Conservation (phyloP, 2,329 filamentous ascomycete genomes). For the Thelonectria blattea region DNA sequence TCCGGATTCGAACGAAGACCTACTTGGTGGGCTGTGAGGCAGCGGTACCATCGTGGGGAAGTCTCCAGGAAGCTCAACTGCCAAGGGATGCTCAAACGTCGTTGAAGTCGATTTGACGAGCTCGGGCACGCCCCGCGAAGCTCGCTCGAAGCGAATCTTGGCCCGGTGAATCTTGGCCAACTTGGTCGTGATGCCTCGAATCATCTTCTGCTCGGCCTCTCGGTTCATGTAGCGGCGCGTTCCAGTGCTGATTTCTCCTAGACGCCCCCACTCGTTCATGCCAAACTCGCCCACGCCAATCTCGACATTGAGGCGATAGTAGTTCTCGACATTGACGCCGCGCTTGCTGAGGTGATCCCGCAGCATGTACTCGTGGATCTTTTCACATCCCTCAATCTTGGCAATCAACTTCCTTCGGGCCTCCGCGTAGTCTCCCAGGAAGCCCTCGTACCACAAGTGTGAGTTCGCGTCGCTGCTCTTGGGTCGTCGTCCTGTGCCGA, state of each 20-base stretch:
- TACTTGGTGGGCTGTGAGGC: slow-evolving; percentile 48
- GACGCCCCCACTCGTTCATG: slow-evolving; percentile 96
- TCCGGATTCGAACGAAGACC: slow-evolving; percentile 64
- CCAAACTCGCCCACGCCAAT: slow-evolving; percentile 95
- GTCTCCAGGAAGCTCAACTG: slow-evolving; percentile 65
- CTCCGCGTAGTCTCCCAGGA: slow-evolving; percentile 91
- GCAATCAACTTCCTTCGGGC: slow-evolving; percentile 81
- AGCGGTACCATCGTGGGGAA: slow-evolving; percentile 51
- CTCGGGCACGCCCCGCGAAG: slow-evolving; percentile 50
- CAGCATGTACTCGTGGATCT: slow-evolving; percentile 85
- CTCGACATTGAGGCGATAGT: slow-evolving; percentile 96
- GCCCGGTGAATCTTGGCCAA: slow-evolving; percentile 83
- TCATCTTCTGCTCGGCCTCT: slow-evolving; percentile 76
- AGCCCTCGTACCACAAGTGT: slow-evolving; percentile 91
- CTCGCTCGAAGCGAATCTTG: slow-evolving; percentile 69
- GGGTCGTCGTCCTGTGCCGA: slow-evolving; percentile 89
- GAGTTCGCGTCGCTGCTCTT: slow-evolving; percentile 69
- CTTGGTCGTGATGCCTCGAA: slow-evolving; percentile 76
- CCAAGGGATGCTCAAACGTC: slow-evolving; percentile 54
- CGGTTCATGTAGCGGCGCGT: slow-evolving; percentile 83
- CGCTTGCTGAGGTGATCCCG: slow-evolving; percentile 78
- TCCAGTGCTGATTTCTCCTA: slow-evolving; percentile 94
- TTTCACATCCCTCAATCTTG: slow-evolving; percentile 96
- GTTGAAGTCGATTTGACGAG: slow-evolving; percentile 50
- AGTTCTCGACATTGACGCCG: slow-evolving; percentile 85